Evolutionary conservation across 1,139 yeast species (phyloP), one percentile per base, ranked within the genome.

Genomic region (Kodamaea suecica): DNA sequence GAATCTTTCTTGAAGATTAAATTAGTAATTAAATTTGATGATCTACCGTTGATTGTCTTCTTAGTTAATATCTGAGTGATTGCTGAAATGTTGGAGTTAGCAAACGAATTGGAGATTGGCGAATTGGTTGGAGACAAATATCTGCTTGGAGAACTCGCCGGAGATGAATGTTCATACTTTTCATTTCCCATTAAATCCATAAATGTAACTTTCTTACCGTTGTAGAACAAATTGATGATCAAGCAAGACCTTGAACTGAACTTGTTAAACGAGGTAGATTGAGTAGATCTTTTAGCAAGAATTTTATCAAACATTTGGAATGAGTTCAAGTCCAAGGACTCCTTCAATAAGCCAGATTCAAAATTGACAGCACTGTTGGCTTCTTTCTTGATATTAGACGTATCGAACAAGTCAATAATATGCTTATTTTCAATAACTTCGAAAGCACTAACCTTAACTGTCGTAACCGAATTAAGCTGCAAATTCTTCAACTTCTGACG

Each of bases 151-250:
- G 33, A 34, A 8, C 27, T 20, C 14, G 28, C 25, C n/a, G 36
- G 26, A 9, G 45, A 39, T 5, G 35, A 26, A n/a, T 40, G 20
- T 21, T 54, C 52, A 28, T 44, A 55, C 38, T 53, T 55, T 38
- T 61, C 66, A 40, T 56, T 56, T 3, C 64, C 66, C 62, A 60
- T 55, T 35, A 60, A 44, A 31, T 63, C 67, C 33, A 62, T 52
- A 33, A 55, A 53, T 2, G 63, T 56, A 10, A 47, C 44, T 36
- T 52, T 48, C 10, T 43, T 41, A 25, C 48, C 50, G 27, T 48
- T 48, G 23, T 47, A 45, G 36, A 44, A 50, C 17, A 63, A 42
- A 4, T 57, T 51, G 4, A 62, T 41, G 6, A 63, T 49, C 35
- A 63, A 47, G 38, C 64, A 57, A 4, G 63, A 52, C 28, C 63